These are phyloP conservation scores for Alternaria sp. DNA, from an alignment of 2,329 filamentous ascomycete genomes.

Conservation along the genomic window DNA sequence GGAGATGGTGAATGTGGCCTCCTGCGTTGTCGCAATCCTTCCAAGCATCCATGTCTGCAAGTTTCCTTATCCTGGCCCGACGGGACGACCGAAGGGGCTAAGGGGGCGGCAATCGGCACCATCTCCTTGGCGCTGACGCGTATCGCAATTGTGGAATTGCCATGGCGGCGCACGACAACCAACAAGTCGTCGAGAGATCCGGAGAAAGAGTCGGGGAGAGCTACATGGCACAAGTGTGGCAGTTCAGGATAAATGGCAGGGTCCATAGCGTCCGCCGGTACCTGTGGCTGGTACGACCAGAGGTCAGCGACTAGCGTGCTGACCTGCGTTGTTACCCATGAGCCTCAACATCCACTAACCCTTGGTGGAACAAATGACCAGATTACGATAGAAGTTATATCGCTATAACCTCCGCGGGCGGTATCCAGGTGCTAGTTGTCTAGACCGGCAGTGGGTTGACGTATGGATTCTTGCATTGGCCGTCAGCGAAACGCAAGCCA, in stretches of 20 bases:
- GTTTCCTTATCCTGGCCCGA: conserved; percentile 17
- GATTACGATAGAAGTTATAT: not conserved
- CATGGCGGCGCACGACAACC: not conserved
- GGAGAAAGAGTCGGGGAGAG: not conserved
- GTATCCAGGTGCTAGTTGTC: no score
- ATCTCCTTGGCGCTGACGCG: conserved; percentile 35
- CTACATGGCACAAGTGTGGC: not conserved
- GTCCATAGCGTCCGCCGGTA: not conserved
- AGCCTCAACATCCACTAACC: not conserved
- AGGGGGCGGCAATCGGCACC: conserved; percentile 33
- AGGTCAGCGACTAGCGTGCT: not conserved
- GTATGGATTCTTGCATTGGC: no score
- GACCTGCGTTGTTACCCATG: not conserved
- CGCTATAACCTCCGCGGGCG: not conserved
- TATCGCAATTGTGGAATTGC: conserved; percentile 12
- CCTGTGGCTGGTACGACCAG: not conserved
- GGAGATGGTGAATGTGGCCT: conserved; percentile 1
- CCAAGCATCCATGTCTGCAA: conserved; percentile 20
- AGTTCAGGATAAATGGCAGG: not conserved
- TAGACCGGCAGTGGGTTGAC: no score
- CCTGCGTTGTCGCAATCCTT: conserved; percentile 9
- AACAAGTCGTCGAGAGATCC: not conserved
- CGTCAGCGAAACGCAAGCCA: no score
- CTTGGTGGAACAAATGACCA: not conserved
- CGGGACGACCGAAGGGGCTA: conserved; percentile 27